Evolutionary conservation across 2,329 filamentous ascomycete genomes (phyloP).

Genomic region (Epichloe hybrida): DNA sequence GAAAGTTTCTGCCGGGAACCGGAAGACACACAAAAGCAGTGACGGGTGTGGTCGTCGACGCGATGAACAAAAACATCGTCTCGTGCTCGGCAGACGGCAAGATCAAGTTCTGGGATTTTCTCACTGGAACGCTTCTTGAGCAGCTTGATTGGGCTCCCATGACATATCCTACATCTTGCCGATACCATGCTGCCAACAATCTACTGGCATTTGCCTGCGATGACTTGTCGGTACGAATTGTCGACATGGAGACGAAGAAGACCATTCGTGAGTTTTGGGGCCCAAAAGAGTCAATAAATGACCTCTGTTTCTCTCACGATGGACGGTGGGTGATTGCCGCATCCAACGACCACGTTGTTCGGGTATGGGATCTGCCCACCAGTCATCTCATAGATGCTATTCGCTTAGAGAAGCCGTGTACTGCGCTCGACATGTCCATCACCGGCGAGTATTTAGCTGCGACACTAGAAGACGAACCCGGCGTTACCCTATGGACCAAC

Average conservation of each 20-base stretch:
- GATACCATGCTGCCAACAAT: conserved; percentile 72
- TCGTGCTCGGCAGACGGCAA: conserved; percentile 84
- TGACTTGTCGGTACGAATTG: conserved; percentile 73
- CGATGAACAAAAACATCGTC: conserved; percentile 73
- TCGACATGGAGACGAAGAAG: conserved; percentile 82
- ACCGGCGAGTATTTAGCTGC: conserved; percentile 94
- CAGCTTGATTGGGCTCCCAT: conserved; percentile 72
- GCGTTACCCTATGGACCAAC: conserved; percentile 95
- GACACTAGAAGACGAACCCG: conserved; percentile 66
- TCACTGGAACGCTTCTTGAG: conserved; percentile 64
- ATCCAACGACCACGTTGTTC: conserved; percentile 64
- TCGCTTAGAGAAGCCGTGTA: conserved; percentile 64
- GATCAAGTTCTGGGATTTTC: conserved; percentile 95
- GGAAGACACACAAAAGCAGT: conserved; percentile 71
- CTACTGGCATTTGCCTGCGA: conserved; percentile 81
- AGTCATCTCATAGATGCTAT: conserved; percentile 92
- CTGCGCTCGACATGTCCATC: conserved; percentile 70
- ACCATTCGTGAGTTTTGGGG: conserved; percentile 90
- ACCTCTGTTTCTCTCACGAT: conserved; percentile 82
- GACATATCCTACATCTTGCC: conserved; percentile 60
- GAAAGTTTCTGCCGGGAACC: conserved; percentile 34
- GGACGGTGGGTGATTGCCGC: conserved; percentile 88
- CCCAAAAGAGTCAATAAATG: conserved; percentile 57
- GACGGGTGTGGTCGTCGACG: conserved; percentile 77
- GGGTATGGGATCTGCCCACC: conserved; percentile 91